These are phyloP conservation scores for Beta vulgaris DNA, from an alignment of 148 eudicot species.

Conservation along the genomic window DNA sequence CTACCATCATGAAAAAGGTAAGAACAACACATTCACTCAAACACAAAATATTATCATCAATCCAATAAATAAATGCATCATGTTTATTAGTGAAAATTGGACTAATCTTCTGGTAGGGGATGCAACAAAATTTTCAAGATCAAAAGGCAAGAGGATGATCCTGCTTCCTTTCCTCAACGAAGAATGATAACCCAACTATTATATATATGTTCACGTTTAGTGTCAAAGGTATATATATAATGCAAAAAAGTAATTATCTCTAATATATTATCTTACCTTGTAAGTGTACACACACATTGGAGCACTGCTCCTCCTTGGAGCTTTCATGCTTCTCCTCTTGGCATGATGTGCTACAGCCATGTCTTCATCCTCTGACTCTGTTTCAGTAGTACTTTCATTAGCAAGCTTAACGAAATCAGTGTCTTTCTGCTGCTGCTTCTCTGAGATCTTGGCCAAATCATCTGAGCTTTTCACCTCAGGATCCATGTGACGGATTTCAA, in stretches of 20 bases:
- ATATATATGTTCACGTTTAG: not conserved
- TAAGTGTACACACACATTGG: slow-evolving; percentile 71
- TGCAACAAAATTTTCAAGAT: not conserved
- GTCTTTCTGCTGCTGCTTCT: slow-evolving; percentile 32
- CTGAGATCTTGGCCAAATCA: slow-evolving; percentile 27
- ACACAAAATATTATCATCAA: not conserved
- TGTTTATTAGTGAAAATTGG: not conserved
- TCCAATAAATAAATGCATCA: not conserved
- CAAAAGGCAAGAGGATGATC: not conserved
- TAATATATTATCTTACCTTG: slow-evolving; percentile 46
- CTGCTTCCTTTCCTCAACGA: not conserved
- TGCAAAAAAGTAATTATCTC: not conserved
- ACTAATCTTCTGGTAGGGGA: not conserved
- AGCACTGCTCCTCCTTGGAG: slow-evolving; percentile 33
- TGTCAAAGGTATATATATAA: not conserved
- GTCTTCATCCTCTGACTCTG: slow-evolving; percentile 41
- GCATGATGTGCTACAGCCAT: slow-evolving; percentile 23
- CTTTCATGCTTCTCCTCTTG: slow-evolving; percentile 31
- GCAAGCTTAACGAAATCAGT: slow-evolving; percentile 33
- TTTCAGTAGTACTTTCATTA: slow-evolving; percentile 29
- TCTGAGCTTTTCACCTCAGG: slow-evolving; percentile 40
- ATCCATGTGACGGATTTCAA: slow-evolving; percentile 69
- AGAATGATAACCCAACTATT: not conserved
- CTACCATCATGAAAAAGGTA: not conserved
- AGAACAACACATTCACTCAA: not conserved